phyloP scores from a whole-genome alignment of 306 rosid genomes.

The Coriaria nepalensis region DNA sequence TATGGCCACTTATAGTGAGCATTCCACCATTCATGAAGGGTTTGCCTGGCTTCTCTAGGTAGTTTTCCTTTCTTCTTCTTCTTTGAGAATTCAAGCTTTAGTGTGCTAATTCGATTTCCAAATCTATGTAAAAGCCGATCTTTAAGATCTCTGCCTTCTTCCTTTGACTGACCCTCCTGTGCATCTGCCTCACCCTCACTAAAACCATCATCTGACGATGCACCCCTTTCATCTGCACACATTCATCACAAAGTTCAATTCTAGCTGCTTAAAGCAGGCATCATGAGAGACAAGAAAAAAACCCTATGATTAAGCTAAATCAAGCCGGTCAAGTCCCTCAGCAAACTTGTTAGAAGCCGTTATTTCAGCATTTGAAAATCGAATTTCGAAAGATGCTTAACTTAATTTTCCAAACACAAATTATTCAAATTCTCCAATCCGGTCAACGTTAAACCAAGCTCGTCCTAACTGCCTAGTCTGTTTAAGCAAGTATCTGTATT shows the following conservation, averaged over 20 bases:
- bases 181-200: constrained; percentile 31
- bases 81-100: constrained; percentile 43
- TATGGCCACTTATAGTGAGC: constrained; percentile 54
- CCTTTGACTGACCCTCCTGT: constrained; percentile 24
- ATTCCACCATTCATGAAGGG: constrained; percentile 50
- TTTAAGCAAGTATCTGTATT: too few relatives aligned
- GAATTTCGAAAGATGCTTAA: too few relatives aligned
- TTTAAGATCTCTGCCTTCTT: constrained; percentile 42
- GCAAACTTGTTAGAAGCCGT: too few relatives aligned
- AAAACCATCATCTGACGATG: constrained; percentile 38
- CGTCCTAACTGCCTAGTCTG: too few relatives aligned
- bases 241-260: not conserved
- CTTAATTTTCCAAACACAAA: too few relatives aligned
- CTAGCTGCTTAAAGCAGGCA: too few relatives aligned
- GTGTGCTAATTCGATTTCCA: constrained; percentile 39
- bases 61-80: constrained; percentile 57
- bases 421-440: too few relatives aligned
- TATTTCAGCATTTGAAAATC: too few relatives aligned
- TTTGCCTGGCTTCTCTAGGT: constrained; percentile 47
- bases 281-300: too few relatives aligned
- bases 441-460: too few relatives aligned
- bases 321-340: too few relatives aligned
- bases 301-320: too few relatives aligned
- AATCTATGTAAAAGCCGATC: constrained; percentile 42
- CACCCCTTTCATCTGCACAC: constrained; percentile 32